These are phyloP conservation scores for Mediolabrus comicus DNA, from an alignment of 108 stramenopile species.

Conservation along the genomic window DNA sequence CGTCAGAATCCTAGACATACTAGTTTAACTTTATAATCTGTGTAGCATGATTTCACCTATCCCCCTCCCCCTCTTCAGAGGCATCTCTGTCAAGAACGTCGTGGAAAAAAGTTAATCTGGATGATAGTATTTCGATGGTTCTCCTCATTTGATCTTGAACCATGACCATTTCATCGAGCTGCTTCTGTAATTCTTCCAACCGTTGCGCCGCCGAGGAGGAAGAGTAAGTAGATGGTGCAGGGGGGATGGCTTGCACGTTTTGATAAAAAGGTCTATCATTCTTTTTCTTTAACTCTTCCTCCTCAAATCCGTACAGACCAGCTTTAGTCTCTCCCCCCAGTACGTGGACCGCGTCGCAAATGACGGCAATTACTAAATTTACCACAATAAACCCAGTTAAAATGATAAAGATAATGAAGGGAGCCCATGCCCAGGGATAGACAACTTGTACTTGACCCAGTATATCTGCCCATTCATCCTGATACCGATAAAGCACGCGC, in stretches of 20 bases:
- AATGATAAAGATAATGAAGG: constrained; percentile 65
- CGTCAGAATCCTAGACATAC: neutral
- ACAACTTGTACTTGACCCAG: constrained; percentile 38
- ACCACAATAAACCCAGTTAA: constrained; percentile 74
- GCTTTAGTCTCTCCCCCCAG: constrained; percentile 54
- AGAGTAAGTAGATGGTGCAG: neutral
- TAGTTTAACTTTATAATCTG: neutral
- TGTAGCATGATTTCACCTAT: neutral
- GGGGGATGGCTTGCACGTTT: neutral
- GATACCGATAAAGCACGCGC: constrained; percentile 51
- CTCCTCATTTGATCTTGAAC: constrained; percentile 19
- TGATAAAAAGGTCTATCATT: neutral
- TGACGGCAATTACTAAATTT: constrained; percentile 82
- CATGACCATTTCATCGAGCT: constrained; percentile 20
- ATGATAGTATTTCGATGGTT: constrained; percentile 1
- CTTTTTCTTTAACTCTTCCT: constrained; percentile 1
- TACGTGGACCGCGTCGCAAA: constrained; percentile 71
- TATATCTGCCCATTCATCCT: constrained; percentile 62
- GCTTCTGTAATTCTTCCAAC: neutral
- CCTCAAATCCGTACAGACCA: constrained; percentile 50
- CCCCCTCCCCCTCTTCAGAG: neutral
- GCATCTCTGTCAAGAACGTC: neutral
- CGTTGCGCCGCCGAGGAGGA: constrained; percentile 1
- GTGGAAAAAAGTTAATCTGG: neutral
- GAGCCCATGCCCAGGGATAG: constrained; percentile 67